Evolutionary conservation across 1,284 basidiomycete genomes (phyloP), one percentile per base, ranked within the genome.

Genomic region (Boletus holoroseus): DNA sequence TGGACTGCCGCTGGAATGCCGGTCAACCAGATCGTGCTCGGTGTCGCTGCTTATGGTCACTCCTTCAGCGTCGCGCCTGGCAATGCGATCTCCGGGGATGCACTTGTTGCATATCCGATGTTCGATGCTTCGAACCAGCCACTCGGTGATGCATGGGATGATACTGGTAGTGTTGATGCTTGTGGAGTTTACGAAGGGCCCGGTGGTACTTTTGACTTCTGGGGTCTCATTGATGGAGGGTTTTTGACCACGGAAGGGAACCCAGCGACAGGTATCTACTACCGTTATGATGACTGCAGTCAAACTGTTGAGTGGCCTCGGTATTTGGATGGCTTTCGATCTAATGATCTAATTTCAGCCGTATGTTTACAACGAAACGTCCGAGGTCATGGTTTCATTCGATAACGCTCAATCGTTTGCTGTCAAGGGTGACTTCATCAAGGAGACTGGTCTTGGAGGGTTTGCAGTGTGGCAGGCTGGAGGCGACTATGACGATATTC

Each of bases 1-100:
- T 89, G 87, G 87, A 76, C 71, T 0, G 57, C 53, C 0, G 84
- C 86, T 34, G 81, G 82, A 41, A 79, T 89, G 67, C 83, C 84
- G 22, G 65, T 71, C 12, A 62, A 73, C 55, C 70, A 88, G 70
- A 79, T 88, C 61, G 73, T 85, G 15, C 77, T 89, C 41, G 85
- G 82, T 46, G 75, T 87, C 9, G 73, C 84, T 3, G 66, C 76
- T 11, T 85, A 82, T 59, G 82, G 76, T 1, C 74, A 78, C 57
- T 68, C 69, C 38, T 77, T 66, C 64, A 61, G 55, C 27, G 75
- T 77, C 48, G 26, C 62, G 9, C 57, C 64, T 20, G 53, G 44
- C n/a, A 52, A 60, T 44, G 74, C 74, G 2, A 58, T 69, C 47
- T 60, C 61, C 27, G 49, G 39, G n/a, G 53, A 59, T 3, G 54